phyloP scores from a whole-genome alignment of 306 rosid genomes.

The Sphenostylis stenocarpa region DNA sequence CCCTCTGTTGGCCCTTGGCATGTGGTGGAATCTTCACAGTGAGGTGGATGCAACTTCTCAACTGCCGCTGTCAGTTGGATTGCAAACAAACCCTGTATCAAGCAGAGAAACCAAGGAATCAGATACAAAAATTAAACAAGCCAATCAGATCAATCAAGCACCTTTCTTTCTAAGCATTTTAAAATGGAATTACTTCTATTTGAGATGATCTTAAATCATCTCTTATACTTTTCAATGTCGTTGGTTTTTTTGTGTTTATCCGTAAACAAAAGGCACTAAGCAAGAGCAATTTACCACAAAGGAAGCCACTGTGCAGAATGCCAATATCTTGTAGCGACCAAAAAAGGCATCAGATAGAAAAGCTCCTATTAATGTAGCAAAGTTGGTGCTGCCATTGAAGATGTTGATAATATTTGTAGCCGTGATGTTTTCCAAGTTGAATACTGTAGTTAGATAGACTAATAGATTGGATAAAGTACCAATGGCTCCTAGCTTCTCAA shows the following conservation, averaged over 20 bases:
- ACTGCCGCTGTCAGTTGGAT: constrained; percentile 82
- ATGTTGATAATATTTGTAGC: constrained; percentile 61
- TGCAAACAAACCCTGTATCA: constrained; percentile 62
- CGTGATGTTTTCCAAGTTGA: constrained; percentile 65
- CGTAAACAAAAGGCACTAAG: constrained; percentile 7
- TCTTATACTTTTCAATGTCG: constrained; percentile 1
- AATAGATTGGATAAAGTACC: constrained; percentile 59
- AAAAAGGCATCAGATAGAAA: constrained; percentile 62
- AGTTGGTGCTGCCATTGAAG: constrained; percentile 72
- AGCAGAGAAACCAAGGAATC: constrained; percentile 29
- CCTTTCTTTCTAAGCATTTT: neutral
- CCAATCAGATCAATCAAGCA: neutral
- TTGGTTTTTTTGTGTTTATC: neutral
- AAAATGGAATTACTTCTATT: constrained; percentile 6
- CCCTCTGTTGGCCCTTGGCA: constrained; percentile 73
- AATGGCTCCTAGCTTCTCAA: constrained; percentile 82
- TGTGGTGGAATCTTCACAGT: constrained; percentile 39
- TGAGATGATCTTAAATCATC: neutral
- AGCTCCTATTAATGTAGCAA: constrained; percentile 73
- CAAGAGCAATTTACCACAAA: constrained; percentile 51
- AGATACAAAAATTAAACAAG: constrained; percentile 9
- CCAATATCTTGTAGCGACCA: constrained; percentile 73
- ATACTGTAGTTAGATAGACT: constrained; percentile 49
- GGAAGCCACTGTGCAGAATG: constrained; percentile 55
- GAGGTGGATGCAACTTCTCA: constrained; percentile 69